Conservation (phyloP, 257 asterid species). For the Verbascum thapsus region DNA sequence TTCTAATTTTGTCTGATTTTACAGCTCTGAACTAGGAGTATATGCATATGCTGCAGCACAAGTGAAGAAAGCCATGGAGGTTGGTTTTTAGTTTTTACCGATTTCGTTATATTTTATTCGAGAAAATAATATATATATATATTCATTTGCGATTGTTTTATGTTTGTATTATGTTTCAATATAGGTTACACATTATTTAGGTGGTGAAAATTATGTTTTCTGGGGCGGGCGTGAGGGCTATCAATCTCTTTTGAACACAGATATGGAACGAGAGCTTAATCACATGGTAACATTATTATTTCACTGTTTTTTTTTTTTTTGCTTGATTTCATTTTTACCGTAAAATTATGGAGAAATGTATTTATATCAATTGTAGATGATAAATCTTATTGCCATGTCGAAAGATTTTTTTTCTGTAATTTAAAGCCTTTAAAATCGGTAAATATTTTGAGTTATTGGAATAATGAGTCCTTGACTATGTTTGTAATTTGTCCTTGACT, state of each 20-base stretch:
- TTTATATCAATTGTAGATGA: neutral
- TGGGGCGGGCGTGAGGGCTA: constrained; percentile 99
- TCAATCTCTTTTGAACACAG: constrained; percentile 90
- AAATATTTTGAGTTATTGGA: neutral
- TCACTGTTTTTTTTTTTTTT: neutral
- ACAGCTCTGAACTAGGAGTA: constrained; percentile 86
- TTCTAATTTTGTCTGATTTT: constrained; percentile 20
- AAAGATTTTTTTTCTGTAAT: too few species aligned
- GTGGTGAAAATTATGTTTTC: constrained; percentile 96
- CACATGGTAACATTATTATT: constrained; percentile 63
- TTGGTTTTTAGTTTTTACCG: constrained; percentile 33
- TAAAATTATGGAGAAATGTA: neutral
- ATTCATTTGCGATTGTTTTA: too few species aligned
- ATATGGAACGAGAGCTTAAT: constrained; percentile 92
- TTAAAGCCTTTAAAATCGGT: too few species aligned
- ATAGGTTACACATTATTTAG: constrained; percentile 94
- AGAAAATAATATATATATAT: neutral
- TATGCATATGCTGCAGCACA: constrained; percentile 86
- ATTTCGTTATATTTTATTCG: constrained; percentile 10
- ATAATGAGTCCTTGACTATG: too few species aligned
- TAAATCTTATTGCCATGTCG: too few species aligned
- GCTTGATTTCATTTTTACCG: neutral
- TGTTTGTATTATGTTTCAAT: neutral
- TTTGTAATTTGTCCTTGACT: neutral
- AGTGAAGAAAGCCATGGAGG: constrained; percentile 97